Evolutionary conservation across 2,329 filamentous ascomycete genomes (phyloP), one percentile per base, ranked within the genome.

Genomic region (Calonectria pseudoreteaudii): DNA sequence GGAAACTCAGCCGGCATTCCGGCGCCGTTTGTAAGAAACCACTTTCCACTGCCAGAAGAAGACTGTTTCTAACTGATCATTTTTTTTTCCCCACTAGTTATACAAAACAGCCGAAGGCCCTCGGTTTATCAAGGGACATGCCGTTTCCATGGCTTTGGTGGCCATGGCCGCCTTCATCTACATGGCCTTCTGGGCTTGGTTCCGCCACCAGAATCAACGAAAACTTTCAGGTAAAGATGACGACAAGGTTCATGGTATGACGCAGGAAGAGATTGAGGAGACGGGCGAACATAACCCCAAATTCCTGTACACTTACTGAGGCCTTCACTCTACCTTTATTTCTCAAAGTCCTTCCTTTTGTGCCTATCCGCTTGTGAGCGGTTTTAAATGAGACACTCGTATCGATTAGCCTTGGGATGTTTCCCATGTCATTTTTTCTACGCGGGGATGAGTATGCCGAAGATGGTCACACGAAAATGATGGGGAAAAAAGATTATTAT

Each of bases 1-100:
- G 91, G 91, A 14, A 93, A 94, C 77, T 86, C 88, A 70, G 88
- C 89, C 11, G 92, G 92, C 4, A 91, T 93, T 36, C 91, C 92
- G 84, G 88, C 90, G 5, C 90, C 90, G 2, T 93, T 92, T 53
- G 80, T 81, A 78, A 76, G 79, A 13, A 9, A 1, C 20, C 30
- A 11, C 18, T 36, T n/a, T n/a, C n/a, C n/a, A n/a, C n/a, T n/a
- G n/a, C n/a, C n/a, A n/a, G n/a, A n/a, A n/a, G n/a, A n/a, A n/a
- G n/a, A n/a, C n/a, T n/a, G n/a, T n/a, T n/a, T n/a, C n/a, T n/a
- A 47, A 80, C 10, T 18, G 4, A 0, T 1, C 44, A 1, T 52
- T 0, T 13, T 18, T 9, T 23, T 10, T 7, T n/a, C n/a, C n/a
- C n/a, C n/a, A 4, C 47, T 34, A 83, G 81, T 26, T 83, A 18